These are phyloP conservation scores for Rubia occidens DNA, from an alignment of 305 asterid genomes.

Conservation along the genomic window DNA sequence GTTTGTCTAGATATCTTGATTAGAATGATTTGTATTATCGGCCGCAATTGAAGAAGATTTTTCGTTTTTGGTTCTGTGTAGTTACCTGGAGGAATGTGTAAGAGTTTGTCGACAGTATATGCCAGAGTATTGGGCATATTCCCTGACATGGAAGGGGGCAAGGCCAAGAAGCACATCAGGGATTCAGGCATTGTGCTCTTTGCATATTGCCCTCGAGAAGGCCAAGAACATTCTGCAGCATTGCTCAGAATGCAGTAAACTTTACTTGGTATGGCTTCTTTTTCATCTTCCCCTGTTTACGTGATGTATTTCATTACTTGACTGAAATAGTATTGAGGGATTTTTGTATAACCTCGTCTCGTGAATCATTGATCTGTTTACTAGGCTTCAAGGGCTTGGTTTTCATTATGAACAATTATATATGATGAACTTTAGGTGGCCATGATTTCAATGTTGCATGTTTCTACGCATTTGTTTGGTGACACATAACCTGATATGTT, in stretches of 20 bases:
- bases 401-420: too few relatives aligned
- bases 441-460: not conserved
- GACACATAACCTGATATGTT: not conserved
- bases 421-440: not conserved
- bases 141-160: slow-evolving; percentile 91
- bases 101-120: slow-evolving; percentile 56
- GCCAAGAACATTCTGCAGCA: slow-evolving; percentile 88
- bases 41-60: slow-evolving; percentile 17
- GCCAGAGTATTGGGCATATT: slow-evolving; percentile 75
- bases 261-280: slow-evolving; percentile 64
- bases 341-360: not conserved
- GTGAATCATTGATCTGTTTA: not conserved
- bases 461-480: not conserved
- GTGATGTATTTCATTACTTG: slow-evolving; percentile 1
- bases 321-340: not conserved
- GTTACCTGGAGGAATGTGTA: slow-evolving; percentile 98
- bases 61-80: slow-evolving; percentile 29
- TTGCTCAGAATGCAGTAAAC: slow-evolving; percentile 93
- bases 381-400: not conserved
- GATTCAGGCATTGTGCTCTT: slow-evolving; percentile 91
- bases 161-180: slow-evolving; percentile 98
- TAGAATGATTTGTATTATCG: slow-evolving; percentile 2
- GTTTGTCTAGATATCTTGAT: slow-evolving; percentile 8
- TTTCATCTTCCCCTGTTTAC: slow-evolving; percentile 8
- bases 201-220: slow-evolving; percentile 99